Evolutionary conservation across 176 grass and related monocot genomes (phyloP).

Genomic region (Themeda triandra): DNA sequence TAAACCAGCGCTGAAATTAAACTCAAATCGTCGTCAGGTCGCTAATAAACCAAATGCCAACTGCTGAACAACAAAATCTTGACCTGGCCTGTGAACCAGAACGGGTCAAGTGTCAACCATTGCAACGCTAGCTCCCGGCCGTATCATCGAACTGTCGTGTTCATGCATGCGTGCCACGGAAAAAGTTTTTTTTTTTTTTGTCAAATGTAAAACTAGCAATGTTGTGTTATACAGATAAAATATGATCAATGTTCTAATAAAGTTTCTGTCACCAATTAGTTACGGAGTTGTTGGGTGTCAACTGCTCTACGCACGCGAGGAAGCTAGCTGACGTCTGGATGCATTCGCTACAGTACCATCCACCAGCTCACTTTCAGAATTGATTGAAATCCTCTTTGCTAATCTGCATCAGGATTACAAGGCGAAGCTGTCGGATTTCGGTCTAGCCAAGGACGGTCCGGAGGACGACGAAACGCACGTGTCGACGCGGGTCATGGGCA

Average conservation of each 20-base stretch:
- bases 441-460: constrained; percentile 82
- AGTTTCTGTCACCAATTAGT: neutral
- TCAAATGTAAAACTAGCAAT: neutral
- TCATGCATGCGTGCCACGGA: neutral
- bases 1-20: neutral
- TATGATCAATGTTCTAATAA: neutral
- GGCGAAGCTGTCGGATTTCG: constrained; percentile 89
- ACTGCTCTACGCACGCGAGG: neutral
- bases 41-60: constrained; percentile 30
- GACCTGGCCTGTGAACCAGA: constrained; percentile 17
- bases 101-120: constrained; percentile 31
- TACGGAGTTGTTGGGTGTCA: neutral
- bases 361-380: neutral
- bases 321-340: neutral
- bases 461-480: constrained; percentile 83
- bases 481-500: constrained; percentile 90
- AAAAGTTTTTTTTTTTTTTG: neutral
- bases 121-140: neutral
- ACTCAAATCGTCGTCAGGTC: constrained; percentile 11
- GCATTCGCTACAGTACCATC: neutral
- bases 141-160: neutral
- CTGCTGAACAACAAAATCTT: constrained; percentile 18
- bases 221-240: neutral
- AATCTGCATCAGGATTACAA: constrained; percentile 50
- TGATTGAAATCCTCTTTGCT: neutral